Evolutionary conservation across 2,329 filamentous ascomycete species (phyloP).

Genomic region (Clarireedia monteithiana): DNA sequence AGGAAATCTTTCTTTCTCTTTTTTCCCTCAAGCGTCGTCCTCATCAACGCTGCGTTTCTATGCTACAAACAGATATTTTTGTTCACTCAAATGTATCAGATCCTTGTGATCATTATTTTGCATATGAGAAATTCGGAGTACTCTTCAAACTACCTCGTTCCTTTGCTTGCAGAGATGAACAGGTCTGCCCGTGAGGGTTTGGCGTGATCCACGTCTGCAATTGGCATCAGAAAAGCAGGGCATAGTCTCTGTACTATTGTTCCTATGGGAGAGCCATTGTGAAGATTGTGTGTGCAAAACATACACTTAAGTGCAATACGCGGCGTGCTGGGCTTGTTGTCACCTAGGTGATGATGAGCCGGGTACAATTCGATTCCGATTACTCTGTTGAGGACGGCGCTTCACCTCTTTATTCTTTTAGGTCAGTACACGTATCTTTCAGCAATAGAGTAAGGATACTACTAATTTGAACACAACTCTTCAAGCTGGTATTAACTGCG

Average conservation of each 20-base stretch:
- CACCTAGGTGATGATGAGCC: conserved; percentile 19
- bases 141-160: conserved; percentile 59
- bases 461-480: conserved; percentile 20
- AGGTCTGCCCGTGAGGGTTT: conserved; percentile 78
- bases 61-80: conserved; percentile 66
- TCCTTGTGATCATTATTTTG: conserved; percentile 30
- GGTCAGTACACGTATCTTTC: conserved; percentile 16
- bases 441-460: conserved; percentile 24
- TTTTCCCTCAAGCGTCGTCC: conserved; percentile 56
- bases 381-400: conserved; percentile 31
- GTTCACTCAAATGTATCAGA: conserved; percentile 26
- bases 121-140: conserved; percentile 99
- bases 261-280: conserved; percentile 88
- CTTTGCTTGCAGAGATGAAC: conserved; percentile 37
- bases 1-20: conserved; percentile 1
- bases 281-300: conserved; percentile 70
- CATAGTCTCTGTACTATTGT: conserved; percentile 32
- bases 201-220: conserved; percentile 77
- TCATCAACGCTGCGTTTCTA: conserved; percentile 93
- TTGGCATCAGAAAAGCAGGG: conserved; percentile 89
- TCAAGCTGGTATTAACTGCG: too few relatives aligned
- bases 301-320: conserved; percentile 94
- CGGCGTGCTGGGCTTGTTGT: conserved; percentile 52
- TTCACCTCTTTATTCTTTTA: conserved; percentile 24
- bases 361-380: conserved; percentile 34